Conservation (phyloP, 306 rosid genomes). For the Sicyos baderoa region DNA sequence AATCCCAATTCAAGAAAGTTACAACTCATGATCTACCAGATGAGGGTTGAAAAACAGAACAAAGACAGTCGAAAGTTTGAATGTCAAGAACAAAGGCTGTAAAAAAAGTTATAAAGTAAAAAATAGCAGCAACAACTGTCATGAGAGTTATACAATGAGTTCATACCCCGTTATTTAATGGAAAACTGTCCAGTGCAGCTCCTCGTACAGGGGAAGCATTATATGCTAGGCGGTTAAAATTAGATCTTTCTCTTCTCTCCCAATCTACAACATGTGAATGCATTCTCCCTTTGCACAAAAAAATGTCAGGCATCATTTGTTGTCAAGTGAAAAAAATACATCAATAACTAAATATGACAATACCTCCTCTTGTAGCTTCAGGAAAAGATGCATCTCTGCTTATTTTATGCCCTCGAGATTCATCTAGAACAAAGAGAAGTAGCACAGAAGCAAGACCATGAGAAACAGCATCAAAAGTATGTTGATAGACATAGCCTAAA, state of each 20-base stretch:
- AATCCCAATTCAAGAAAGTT: not conserved
- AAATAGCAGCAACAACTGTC: no score
- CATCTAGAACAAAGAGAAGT: constrained; percentile 38
- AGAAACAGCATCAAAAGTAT: not conserved
- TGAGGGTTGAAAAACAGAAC: no score
- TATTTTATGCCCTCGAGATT: constrained; percentile 47
- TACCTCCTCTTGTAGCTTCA: constrained; percentile 74
- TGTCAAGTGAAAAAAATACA: constrained; percentile 18
- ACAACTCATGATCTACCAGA: not conserved
- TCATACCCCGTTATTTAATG: constrained; percentile 51
- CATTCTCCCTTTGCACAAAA: constrained; percentile 44
- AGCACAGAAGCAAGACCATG: not conserved
- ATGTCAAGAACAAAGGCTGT: no score
- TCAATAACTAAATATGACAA: constrained; percentile 20
- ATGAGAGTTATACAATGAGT: constrained; percentile 18
- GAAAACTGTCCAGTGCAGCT: constrained; percentile 37
- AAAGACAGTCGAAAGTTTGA: no score
- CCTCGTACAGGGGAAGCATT: constrained; percentile 44
- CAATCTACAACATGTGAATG: constrained; percentile 52
- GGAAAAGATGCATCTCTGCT: constrained; percentile 50
- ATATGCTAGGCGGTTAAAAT: constrained; percentile 50
- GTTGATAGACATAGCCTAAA: not conserved
- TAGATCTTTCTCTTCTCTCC: constrained; percentile 73
- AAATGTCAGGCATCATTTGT: constrained; percentile 17
- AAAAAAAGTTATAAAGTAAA: no score